Evolutionary conservation across 257 asterid genomes (phyloP).

Genomic region (Penstemon davidsonii): DNA sequence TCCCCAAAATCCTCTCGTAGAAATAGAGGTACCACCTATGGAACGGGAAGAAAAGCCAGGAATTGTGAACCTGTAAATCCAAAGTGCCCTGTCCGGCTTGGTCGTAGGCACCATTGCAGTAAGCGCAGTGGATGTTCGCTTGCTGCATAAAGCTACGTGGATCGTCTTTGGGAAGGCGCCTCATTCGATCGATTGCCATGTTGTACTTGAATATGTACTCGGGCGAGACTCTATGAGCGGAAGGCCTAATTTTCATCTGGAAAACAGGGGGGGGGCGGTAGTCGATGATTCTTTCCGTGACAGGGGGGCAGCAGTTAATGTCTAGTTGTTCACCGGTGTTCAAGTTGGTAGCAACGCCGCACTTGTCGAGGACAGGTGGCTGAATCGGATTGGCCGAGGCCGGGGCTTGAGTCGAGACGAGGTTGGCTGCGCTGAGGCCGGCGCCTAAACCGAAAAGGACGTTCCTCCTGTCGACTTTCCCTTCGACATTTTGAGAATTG

Average conservation of each 20-base stretch:
- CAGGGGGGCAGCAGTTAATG: slow-evolving; percentile 50
- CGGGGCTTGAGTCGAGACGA: slow-evolving; percentile 21
- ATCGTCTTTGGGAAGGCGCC: slow-evolving; percentile 29
- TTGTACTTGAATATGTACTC: slow-evolving; percentile 37
- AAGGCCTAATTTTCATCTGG: slow-evolving; percentile 28
- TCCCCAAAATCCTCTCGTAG: slow-evolving; percentile 42
- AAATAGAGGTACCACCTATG: slow-evolving; percentile 48
- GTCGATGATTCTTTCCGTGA: slow-evolving; percentile 22
- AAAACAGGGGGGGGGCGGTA: slow-evolving; percentile 30
- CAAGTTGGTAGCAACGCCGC: slow-evolving; percentile 26
- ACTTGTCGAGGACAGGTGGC: slow-evolving; percentile 35
- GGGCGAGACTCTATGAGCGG: slow-evolving; percentile 36
- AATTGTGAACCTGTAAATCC: slow-evolving; percentile 43
- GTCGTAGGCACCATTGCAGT: slow-evolving; percentile 49
- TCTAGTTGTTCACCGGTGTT: slow-evolving; percentile 15
- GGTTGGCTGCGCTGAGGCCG: slow-evolving; percentile 35
- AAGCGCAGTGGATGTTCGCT: slow-evolving; percentile 52
- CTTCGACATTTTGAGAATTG: background rate
- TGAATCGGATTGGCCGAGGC: slow-evolving; percentile 25
- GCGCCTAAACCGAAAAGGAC: slow-evolving; percentile 39
- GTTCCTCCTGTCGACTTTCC: slow-evolving; percentile 36
- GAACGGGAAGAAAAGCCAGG: slow-evolving; percentile 48
- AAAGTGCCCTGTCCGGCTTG: slow-evolving; percentile 33
- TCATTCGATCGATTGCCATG: slow-evolving; percentile 39
- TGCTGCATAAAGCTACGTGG: slow-evolving; percentile 55